Base-by-base conservation (phyloP, 2,329 filamentous ascomycete species). In the Penicillium sp. region DNA sequence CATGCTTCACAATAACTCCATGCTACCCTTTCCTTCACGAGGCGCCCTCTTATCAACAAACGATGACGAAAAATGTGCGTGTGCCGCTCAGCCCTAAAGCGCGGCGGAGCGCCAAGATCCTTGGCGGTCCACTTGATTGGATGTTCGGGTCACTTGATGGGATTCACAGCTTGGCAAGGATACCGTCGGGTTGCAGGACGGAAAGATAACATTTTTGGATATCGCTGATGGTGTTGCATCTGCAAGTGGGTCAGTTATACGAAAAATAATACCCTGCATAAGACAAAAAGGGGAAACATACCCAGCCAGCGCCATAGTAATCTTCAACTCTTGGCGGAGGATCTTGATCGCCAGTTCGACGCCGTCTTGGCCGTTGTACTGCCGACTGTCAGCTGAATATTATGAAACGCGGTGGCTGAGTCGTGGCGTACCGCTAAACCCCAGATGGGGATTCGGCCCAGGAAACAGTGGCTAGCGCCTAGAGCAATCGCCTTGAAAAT, bases 401-500 rank as follows among this genome's bases (percentile, higher is more conserved):
- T 14, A 19, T 42, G 39, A 42, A 53, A 43, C 26, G 3, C 16
- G 10, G 33, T 43, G 26, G 31, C 31, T 37, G 21, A n/a, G 27
- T 19, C 19, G 14, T 10, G 19, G 53, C 50, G 2, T 47, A 55
- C 59, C 50, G 57, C 49, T 19, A 58, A 42, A 2, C 54, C 72
- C 72, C 72, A 75, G 10, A 75, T 70, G 1, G 70, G 62, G 29
- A 71, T 67, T 16, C 72, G 48, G 13, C 74, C 73, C 11, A 71
- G 53, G 45, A 74, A 74, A 35, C 68, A 72, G 52, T 62, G 65
- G 13, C 63, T 59, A 6, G 73, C 73, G 2, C 72, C 73, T 16
- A 76, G 53, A 4, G 73, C 73, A 5, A 76, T 25, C 4, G 72
- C 72, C 43, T 75, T 75, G 65, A 75, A 75, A 26, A 75, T 70